Evolutionary conservation across 108 stramenopile genomes (phyloP), one percentile per base, ranked within the genome.

Genomic region (Nitzschia putrida): DNA sequence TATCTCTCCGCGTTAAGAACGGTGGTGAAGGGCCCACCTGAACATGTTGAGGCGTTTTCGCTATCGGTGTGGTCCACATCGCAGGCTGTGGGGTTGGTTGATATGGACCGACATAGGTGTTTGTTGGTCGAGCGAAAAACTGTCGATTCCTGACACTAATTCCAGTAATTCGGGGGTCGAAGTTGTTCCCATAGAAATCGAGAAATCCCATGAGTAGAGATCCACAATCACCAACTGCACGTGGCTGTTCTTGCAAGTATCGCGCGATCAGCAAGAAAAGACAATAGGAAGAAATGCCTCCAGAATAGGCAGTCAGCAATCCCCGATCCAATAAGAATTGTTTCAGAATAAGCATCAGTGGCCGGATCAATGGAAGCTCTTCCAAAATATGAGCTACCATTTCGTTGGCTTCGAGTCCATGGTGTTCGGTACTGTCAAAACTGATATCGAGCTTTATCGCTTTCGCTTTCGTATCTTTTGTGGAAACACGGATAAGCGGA

Each of bases 111-210:
- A 71, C 64, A 3, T 65, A 51, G 61, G 86, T 72, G 38, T 53
- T 63, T 29, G 81, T 78, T 43, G 84, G 69, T 45, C 92, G 84
- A 10, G 77, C 73, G 77, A 94, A 94, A 64, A 86, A 94, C 68
- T 85, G 86, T 24, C 88, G 73, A 3, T 72, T 65, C 18, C 77
- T 57, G 18, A 91, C 88, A 66, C 87, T 88, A 21, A 94, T 92
- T 4, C 96, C 96, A 23, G 86, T 95, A 14, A 77, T 80, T 50
- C 94, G 83, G 12, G 96, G 96, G 64, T 97, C 93, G 68, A 97
- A 96, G 40, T 52, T 77, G 71, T 96, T 97, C 14, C 96, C 95
- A 68, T 92, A 97, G 72, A 97, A 97, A 61, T 97, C 96, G 10
- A 97, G 78, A 52, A 96, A 90, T 3, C 94, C 95, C 84, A 95